A percentile compares a stretch with the other conserved stretches of the same genome.
phyloP scores from a whole-genome alignment of 2,329 filamentous ascomycete genomes.

The Pseudocercospora eumusae region DNA sequence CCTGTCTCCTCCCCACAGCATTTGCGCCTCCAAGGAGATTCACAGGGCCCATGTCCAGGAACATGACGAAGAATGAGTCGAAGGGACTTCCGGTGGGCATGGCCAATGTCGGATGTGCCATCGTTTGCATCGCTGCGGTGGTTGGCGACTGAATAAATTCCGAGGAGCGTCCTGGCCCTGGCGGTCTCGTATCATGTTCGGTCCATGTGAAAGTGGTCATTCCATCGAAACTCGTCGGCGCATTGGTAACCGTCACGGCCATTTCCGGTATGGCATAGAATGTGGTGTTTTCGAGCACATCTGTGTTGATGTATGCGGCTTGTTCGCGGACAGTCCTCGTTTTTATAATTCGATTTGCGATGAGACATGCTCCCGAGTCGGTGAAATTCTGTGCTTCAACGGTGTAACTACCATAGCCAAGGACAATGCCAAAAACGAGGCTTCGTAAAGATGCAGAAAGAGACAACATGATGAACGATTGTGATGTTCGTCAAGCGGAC shows the following conservation, averaged over 20 bases:
- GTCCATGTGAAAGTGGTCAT: conserved; percentile 37
- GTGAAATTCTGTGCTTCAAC: conserved; percentile 9
- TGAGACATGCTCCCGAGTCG: conserved; percentile 17
- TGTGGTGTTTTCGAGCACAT: conserved; percentile 35
- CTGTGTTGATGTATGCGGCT: conserved; percentile 33
- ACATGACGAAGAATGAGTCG: conserved; percentile 8
- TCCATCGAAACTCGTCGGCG: conserved; percentile 34
- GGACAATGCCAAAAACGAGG: conserved; percentile 19
- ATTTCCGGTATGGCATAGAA: conserved; percentile 33
- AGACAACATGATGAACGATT: conserved; percentile 13
- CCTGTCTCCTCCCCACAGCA: conserved; percentile 16
- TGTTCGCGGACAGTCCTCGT: conserved; percentile 33
- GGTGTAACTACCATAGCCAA: conserved; percentile 10
- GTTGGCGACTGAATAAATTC: background rate
- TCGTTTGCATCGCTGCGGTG: background rate
- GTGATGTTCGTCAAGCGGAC: conserved; percentile 4
- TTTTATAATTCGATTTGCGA: conserved; percentile 14
- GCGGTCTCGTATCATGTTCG: conserved; percentile 8
- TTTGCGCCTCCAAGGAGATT: conserved; percentile 6
- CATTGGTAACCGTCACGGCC: conserved; percentile 35
- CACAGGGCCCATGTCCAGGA: background rate
- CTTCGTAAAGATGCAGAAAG: conserved; percentile 17
- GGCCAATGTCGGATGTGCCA: background rate
- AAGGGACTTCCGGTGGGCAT: conserved; percentile 10
- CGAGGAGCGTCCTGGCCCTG: background rate